These are phyloP conservation scores for Ceratocystis albifundus DNA, from an alignment of 2,329 filamentous ascomycete species.

Conservation along the genomic window DNA sequence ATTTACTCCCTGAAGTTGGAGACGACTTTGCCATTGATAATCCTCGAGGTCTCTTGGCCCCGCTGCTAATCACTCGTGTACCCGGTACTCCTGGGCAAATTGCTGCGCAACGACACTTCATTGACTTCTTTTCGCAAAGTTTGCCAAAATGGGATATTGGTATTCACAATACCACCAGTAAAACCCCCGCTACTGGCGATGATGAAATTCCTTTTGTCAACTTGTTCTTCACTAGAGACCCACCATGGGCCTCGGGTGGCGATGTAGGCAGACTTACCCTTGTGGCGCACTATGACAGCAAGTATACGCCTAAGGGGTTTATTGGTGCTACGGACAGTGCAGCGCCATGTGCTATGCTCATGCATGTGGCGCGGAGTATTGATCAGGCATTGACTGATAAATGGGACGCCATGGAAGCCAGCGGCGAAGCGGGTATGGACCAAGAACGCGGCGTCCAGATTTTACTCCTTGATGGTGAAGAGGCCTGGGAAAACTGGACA, in stretches of 20 bases:
- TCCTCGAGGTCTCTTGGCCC: slow-evolving; percentile 63
- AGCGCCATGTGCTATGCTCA: slow-evolving; percentile 83
- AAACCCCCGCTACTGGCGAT: slow-evolving; percentile 62
- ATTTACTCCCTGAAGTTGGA: slow-evolving; percentile 57
- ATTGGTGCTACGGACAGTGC: slow-evolving; percentile 91
- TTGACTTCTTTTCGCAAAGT: slow-evolving; percentile 61
- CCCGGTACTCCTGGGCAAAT: slow-evolving; percentile 69
- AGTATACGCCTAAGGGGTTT: slow-evolving; percentile 69
- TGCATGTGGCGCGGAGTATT: slow-evolving; percentile 72
- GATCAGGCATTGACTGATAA: slow-evolving; percentile 69
- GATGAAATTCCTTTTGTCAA: slow-evolving; percentile 72
- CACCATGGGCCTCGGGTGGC: slow-evolving; percentile 63
- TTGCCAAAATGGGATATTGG: slow-evolving; percentile 70
- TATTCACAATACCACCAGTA: slow-evolving; percentile 82
- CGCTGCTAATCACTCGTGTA: slow-evolving; percentile 78
- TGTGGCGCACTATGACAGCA: slow-evolving; percentile 89
- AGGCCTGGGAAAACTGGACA: slow-evolving; percentile 76
- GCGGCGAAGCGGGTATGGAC: slow-evolving; percentile 49
- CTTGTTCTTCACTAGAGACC: slow-evolving; percentile 75
- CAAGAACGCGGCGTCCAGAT: slow-evolving; percentile 79
- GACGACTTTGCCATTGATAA: slow-evolving; percentile 63
- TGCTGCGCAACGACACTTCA: slow-evolving; percentile 68
- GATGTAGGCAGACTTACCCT: slow-evolving; percentile 73
- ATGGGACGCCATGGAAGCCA: slow-evolving; percentile 61
- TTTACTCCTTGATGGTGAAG: slow-evolving; percentile 82